Evolutionary conservation across 2,329 filamentous ascomycete genomes (phyloP).

Genomic region (Colletotrichum sp.): DNA sequence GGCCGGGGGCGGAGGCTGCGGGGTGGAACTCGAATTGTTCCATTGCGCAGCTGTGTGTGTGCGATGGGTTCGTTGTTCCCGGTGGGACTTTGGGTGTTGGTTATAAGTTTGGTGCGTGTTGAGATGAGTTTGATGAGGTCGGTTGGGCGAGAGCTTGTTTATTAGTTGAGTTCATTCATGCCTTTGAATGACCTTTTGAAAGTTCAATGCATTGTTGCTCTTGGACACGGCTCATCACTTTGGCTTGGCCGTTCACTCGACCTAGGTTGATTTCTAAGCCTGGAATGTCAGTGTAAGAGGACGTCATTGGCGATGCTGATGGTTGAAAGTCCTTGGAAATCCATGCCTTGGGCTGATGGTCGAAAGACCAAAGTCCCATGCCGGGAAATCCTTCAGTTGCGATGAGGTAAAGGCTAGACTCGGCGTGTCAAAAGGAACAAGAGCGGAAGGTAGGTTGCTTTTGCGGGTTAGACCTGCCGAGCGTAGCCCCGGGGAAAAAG

Average conservation of each 20-base stretch:
- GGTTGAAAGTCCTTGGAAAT: not conserved
- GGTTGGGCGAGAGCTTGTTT: not conserved
- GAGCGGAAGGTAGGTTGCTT: not conserved
- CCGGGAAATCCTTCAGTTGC: not conserved
- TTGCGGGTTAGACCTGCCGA: not conserved
- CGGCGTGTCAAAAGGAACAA: not conserved
- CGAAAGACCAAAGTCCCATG: not conserved
- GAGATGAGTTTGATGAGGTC: not conserved
- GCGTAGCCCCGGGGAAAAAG: not conserved
- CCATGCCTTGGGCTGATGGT: not conserved
- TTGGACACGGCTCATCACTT: not conserved
- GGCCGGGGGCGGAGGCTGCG: constrained; percentile 23
- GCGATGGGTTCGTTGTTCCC: not conserved
- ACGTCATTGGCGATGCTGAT: not conserved
- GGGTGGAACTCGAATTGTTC: constrained; percentile 33
- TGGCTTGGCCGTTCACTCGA: not conserved
- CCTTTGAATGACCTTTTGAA: not conserved
- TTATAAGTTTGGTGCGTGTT: not conserved
- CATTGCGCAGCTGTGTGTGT: constrained; percentile 14
- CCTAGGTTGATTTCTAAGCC: not conserved
- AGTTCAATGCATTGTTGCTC: not conserved
- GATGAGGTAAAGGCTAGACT: not conserved
- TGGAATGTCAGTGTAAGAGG: not conserved
- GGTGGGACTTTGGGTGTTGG: not conserved
- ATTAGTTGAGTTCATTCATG: not conserved